A percentile compares a stretch with the other conserved stretches of the same genome.
Conservation (phyloP, 2,329 filamentous ascomycete species). For the Clarireedia sp. region DNA sequence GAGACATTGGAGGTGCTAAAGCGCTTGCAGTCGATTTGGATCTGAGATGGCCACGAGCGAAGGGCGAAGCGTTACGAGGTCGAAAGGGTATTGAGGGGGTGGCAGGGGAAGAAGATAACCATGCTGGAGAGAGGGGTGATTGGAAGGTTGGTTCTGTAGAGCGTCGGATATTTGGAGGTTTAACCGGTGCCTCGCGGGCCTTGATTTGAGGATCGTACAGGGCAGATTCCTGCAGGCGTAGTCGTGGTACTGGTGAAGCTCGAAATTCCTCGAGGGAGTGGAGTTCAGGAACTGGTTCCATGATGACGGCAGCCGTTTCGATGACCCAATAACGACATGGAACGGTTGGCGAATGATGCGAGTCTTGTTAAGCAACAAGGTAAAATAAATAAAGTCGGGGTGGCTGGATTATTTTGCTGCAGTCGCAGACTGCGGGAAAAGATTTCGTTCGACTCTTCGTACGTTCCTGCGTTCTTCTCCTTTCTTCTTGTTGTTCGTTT, state of each 20-base stretch:
- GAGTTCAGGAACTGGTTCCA: slow-evolving; percentile 62
- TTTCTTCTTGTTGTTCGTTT: not conserved
- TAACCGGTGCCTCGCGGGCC: slow-evolving; percentile 25
- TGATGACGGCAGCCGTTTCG: slow-evolving; percentile 28
- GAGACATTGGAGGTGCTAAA: slow-evolving; percentile 48
- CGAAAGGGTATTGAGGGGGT: slow-evolving; percentile 46
- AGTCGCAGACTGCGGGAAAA: not conserved
- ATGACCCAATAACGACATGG: slow-evolving; percentile 7
- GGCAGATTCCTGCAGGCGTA: slow-evolving; percentile 36
- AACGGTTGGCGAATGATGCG: slow-evolving; percentile 7
- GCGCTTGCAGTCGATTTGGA: slow-evolving; percentile 51
- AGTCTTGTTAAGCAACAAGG: not conserved
- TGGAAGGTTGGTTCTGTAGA: slow-evolving; percentile 49
- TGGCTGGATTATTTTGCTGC: not conserved
- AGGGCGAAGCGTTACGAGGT: slow-evolving; percentile 54
- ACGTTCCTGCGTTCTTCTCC: not conserved
- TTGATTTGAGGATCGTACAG: slow-evolving; percentile 13
- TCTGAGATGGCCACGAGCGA: slow-evolving; percentile 47
- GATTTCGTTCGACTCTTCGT: not conserved
- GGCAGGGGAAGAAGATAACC: slow-evolving; percentile 15
- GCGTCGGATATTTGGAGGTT: slow-evolving; percentile 47
- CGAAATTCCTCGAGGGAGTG: slow-evolving; percentile 61
- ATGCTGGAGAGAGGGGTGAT: slow-evolving; percentile 41
- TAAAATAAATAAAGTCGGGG: not conserved
- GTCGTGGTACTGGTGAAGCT: slow-evolving; percentile 46